Base-by-base conservation (phyloP, 2,329 filamentous ascomycete species). In the Ophiostoma fasciatum region DNA sequence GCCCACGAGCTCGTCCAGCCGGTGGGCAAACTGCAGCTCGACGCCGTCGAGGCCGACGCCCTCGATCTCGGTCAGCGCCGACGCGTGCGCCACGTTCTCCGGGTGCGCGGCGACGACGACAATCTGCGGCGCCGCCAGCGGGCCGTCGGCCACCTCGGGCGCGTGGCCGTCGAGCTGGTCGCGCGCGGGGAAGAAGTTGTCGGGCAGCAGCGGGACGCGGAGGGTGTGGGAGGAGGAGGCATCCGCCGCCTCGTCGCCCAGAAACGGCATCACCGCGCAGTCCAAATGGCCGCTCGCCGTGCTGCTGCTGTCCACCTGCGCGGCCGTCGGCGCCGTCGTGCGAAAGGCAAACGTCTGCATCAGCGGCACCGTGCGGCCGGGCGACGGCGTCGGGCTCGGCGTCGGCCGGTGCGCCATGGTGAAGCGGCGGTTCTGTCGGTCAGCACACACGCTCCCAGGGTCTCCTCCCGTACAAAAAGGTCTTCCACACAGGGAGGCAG, bases 261-360 rank as follows among this genome's bases (percentile, higher is more conserved):
- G 8, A 39, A 58, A 51, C 19, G 72, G 72, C 38, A 78, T 60
- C 41, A 71, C 53, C 42, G 64, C 58, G 50, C 58, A 61, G 55
- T 76, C 68, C n/a, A n/a, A n/a, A n/a, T n/a, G n/a, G n/a, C n/a
- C n/a, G n/a, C n/a, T n/a, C n/a, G n/a, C n/a, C n/a, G n/a, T 61
- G 40, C 63, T 57, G 31, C 49, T 50, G 28, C 51, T 37, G 38
- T 54, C 48, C 33, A 50, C 39, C 4, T 49, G 42, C n/a, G 54
- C 45, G 20, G 57, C 49, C 10, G 53, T 46, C 13, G 64, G 52
- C 4, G 61, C 55, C 14, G 64, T 61, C 17, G 63, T 62, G 47
- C 60, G 59, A 59, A 77, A 76, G 50, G 65, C 70, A 59, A 78
- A 77, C 49, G 67, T 70, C 57, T 78, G 73, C 72, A 78, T 77